These are phyloP conservation scores for Saturnispora saitoi DNA, from an alignment of 805 yeast species.

Conservation along the genomic window DNA sequence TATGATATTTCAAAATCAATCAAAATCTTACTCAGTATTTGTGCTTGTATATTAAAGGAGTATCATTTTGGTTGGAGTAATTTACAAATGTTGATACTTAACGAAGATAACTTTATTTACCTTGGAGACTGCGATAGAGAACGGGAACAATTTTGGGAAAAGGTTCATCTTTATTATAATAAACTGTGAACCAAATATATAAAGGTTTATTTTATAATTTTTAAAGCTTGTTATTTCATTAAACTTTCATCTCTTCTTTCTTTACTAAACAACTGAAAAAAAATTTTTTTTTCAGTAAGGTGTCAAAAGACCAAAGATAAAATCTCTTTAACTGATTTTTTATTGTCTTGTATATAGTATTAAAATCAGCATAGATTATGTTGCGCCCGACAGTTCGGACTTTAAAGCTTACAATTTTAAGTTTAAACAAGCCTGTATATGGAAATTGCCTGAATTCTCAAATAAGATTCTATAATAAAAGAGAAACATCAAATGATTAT, in stretches of 20 bases:
- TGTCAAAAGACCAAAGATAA: neutral
- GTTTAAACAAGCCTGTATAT: neutral
- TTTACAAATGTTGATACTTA: conserved; percentile 20
- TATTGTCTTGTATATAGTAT: neutral
- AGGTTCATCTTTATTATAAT: conserved; percentile 22
- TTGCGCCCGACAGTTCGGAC: neutral
- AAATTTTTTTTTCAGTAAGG: neutral
- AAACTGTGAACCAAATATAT: conserved; percentile 14
- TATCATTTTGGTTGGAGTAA: conserved; percentile 44
- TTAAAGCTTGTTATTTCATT: no score
- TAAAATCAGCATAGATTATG: neutral
- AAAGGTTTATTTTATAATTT: no score
- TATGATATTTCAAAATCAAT: conserved; percentile 6
- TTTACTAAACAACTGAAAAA: no score
- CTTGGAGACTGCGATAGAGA: conserved; percentile 14
- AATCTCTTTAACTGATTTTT: neutral
- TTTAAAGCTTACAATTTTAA: neutral
- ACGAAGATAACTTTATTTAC: conserved; percentile 14
- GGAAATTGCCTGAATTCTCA: no score
- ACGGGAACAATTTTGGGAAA: conserved; percentile 24
- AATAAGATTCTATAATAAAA: no score
- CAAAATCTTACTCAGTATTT: conserved; percentile 27
- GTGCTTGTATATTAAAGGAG: conserved; percentile 35
- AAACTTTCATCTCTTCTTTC: no score
- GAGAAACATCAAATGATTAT: neutral